Conservation (phyloP, 192 early-diverging fungal genomes). For the Gonapodya sp. region DNA sequence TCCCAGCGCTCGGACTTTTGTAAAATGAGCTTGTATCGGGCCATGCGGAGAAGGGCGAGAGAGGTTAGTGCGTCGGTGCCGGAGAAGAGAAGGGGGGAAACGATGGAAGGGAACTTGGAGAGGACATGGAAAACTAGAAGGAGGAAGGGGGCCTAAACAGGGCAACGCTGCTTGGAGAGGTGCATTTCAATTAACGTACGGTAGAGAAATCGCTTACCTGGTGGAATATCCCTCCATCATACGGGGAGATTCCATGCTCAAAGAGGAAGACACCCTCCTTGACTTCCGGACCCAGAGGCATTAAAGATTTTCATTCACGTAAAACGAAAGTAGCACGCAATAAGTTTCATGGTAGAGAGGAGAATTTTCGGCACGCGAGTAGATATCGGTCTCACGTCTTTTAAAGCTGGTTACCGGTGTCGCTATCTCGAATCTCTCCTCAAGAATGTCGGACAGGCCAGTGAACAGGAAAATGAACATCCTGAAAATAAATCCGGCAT, state of each 20-base stretch:
- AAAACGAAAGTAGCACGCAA: background rate
- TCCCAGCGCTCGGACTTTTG: background rate
- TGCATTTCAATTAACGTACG: background rate
- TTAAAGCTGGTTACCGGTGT: constrained; percentile 86
- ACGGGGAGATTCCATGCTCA: constrained; percentile 63
- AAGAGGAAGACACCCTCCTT: constrained; percentile 78
- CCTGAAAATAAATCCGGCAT: background rate
- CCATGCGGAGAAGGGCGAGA: background rate
- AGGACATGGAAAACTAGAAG: constrained; percentile 12
- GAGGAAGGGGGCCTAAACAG: constrained; percentile 13
- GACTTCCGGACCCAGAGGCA: constrained; percentile 41
- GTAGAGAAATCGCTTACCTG: constrained; percentile 40
- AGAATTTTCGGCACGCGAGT: constrained; percentile 8
- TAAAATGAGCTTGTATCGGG: background rate
- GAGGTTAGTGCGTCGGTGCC: constrained; percentile 10
- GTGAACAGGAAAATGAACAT: background rate
- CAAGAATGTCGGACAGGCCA: background rate
- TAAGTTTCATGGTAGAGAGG: background rate
- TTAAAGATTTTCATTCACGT: background rate
- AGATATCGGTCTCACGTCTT: constrained; percentile 38
- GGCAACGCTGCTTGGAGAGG: background rate
- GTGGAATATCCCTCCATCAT: constrained; percentile 81
- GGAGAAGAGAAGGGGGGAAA: constrained; percentile 4
- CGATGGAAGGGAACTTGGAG: constrained; percentile 6
- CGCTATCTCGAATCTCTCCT: constrained; percentile 44